Conservation (phyloP, 2,329 filamentous ascomycete species). For the Colletotrichum cereale region DNA sequence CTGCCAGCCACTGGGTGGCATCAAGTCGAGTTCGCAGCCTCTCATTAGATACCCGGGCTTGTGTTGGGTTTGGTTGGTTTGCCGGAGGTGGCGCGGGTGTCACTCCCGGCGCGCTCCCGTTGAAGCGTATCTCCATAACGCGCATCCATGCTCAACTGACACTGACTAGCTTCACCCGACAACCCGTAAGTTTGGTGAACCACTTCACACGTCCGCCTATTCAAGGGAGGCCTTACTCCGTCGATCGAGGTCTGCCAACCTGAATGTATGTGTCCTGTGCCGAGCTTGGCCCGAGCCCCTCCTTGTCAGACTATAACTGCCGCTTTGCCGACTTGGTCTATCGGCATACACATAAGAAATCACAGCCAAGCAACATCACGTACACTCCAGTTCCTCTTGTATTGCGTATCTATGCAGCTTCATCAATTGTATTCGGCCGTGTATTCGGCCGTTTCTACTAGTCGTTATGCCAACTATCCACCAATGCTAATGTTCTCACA, state of each 20-base stretch:
- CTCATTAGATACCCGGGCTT: background rate
- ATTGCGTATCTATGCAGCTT: constrained; percentile 1
- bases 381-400: background rate
- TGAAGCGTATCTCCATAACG: background rate
- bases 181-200: background rate
- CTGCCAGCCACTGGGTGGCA: constrained; percentile 16
- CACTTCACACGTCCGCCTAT: constrained; percentile 8
- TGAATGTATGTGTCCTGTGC: background rate
- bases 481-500: constrained; percentile 28
- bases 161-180: background rate
- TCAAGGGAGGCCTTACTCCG: background rate
- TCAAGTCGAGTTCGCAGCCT: background rate
- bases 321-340: background rate
- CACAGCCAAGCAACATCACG: background rate
- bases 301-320: background rate
- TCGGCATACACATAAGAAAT: background rate
- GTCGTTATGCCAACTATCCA: constrained; percentile 23
- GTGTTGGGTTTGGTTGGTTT: background rate
- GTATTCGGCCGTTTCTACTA: constrained; percentile 30
- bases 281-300: background rate
- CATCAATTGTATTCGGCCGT: constrained; percentile 24
- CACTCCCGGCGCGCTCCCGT: background rate
- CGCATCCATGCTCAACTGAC: background rate
- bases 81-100: background rate
- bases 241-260: background rate